A percentile compares a stretch with the other conserved stretches of the same genome.
Conservation (phyloP, 176 grass and related monocot species). For the Cenchrus fungigraminus region DNA sequence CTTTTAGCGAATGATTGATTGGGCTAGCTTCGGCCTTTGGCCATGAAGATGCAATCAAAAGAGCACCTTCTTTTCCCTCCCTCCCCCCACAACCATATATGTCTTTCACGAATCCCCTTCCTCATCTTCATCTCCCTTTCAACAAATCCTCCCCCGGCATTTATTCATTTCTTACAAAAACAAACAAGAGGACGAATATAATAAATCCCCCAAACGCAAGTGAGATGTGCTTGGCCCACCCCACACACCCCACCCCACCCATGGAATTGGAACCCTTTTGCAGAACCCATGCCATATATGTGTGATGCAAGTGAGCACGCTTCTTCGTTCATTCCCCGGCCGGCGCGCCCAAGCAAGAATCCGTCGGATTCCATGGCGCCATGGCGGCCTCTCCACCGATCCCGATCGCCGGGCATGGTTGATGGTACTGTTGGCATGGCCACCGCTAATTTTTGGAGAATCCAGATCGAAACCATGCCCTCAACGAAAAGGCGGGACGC, state of each 20-base stretch:
- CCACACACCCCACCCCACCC: background rate
- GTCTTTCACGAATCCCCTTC: slow-evolving; percentile 25
- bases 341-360: too few species aligned
- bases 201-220: background rate
- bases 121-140: background rate
- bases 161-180: background rate
- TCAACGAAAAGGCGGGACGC: too few species aligned
- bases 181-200: background rate
- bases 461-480: background rate
- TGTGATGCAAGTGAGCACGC: slow-evolving; percentile 2
- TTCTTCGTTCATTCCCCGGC: background rate
- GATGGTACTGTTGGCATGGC: background rate
- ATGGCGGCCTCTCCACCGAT: background rate
- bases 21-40: background rate
- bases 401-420: background rate
- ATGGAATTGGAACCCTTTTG: background rate
- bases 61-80: slow-evolving; percentile 14
- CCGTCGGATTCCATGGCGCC: background rate
- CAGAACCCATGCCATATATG: background rate
- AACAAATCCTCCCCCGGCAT: background rate
- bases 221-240: background rate
- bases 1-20: slow-evolving; percentile 20
- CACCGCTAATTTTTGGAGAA: background rate
- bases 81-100: background rate
- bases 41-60: slow-evolving; percentile 28